A percentile compares a stretch with the other conserved stretches of the same genome.
Conservation (phyloP, 2,329 filamentous ascomycete species). For the Neodidymelliopsis sp. region DNA sequence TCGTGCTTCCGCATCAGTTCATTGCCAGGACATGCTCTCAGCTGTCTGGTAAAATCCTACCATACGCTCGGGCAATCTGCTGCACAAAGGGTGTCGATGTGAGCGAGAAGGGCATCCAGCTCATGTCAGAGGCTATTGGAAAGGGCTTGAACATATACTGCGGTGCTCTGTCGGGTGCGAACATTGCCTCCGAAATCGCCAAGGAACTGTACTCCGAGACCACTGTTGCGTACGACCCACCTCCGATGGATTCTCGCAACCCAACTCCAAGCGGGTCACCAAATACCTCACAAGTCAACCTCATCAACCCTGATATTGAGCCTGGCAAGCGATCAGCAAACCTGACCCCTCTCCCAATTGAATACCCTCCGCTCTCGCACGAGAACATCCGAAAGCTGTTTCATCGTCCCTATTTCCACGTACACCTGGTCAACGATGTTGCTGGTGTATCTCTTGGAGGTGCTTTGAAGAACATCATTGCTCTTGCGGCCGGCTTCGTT, state of each 20-base stretch:
- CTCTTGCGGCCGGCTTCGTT: slow-evolving; percentile 91
- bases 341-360: slow-evolving; percentile 77
- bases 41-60: slow-evolving; percentile 86
- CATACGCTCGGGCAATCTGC: slow-evolving; percentile 90
- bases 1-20: slow-evolving; percentile 97
- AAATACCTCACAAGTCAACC: slow-evolving; percentile 57
- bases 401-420: slow-evolving; percentile 97
- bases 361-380: slow-evolving; percentile 89
- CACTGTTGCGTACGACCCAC: slow-evolving; percentile 94
- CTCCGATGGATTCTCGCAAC: slow-evolving; percentile 82
- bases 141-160: slow-evolving; percentile 93
- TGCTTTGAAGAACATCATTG: slow-evolving; percentile 96
- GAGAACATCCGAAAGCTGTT: slow-evolving; percentile 84
- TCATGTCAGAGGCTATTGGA: slow-evolving; percentile 96
- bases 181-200: slow-evolving; percentile 95
- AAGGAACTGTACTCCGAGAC: slow-evolving; percentile 97
- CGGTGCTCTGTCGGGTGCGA: slow-evolving; percentile 92
- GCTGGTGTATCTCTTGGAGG: slow-evolving; percentile 94
- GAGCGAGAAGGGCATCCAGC: slow-evolving; percentile 79
- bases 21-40: slow-evolving; percentile 86
- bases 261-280: slow-evolving; percentile 66
- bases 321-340: slow-evolving; percentile 69
- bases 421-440: slow-evolving; percentile 92
- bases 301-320: slow-evolving; percentile 60
- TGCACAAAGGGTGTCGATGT: slow-evolving; percentile 99